These are phyloP conservation scores for Wickerhamiella qilinensis DNA, from an alignment of 805 yeast genomes.

Conservation along the genomic window DNA sequence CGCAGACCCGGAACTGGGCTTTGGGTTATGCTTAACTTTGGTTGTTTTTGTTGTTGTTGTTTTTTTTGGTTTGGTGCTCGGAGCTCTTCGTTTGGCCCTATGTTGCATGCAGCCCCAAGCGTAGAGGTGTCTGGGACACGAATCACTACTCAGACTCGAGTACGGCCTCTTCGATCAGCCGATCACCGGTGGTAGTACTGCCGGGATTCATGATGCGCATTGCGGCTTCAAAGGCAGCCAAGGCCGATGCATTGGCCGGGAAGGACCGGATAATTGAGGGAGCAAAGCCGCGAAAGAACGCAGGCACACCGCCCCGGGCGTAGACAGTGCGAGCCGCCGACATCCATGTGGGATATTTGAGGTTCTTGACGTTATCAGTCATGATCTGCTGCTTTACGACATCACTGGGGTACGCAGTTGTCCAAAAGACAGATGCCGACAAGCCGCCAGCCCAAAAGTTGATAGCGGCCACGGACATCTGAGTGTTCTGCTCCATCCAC, in stretches of 20 bases:
- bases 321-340: constrained; percentile 60
- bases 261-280: constrained; percentile 68
- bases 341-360: constrained; percentile 53
- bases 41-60: too few species aligned
- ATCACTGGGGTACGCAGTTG: constrained; percentile 76
- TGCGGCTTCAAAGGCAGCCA: constrained; percentile 78
- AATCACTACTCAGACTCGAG: too few species aligned
- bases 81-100: too few species aligned
- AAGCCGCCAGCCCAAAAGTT: constrained; percentile 90
- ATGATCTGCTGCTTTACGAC: constrained; percentile 75
- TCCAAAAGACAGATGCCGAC: constrained; percentile 70
- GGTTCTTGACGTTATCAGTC: constrained; percentile 61
- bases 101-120: too few species aligned
- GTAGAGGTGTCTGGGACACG: too few species aligned
- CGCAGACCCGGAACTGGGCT: too few species aligned
- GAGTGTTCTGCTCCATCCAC: constrained; percentile 49
- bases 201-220: constrained; percentile 29
- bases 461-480: constrained; percentile 47
- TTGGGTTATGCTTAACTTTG: too few species aligned
- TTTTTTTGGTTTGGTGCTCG: too few species aligned
- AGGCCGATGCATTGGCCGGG: constrained; percentile 89
- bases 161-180: too few species aligned
- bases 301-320: constrained; percentile 38
- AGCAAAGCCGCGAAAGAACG: constrained; percentile 66
- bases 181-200: too few species aligned